Evolutionary conservation across 2,329 filamentous ascomycete genomes (phyloP), one percentile per base, ranked within the genome.

Genomic region (Cladosporium sp.): DNA sequence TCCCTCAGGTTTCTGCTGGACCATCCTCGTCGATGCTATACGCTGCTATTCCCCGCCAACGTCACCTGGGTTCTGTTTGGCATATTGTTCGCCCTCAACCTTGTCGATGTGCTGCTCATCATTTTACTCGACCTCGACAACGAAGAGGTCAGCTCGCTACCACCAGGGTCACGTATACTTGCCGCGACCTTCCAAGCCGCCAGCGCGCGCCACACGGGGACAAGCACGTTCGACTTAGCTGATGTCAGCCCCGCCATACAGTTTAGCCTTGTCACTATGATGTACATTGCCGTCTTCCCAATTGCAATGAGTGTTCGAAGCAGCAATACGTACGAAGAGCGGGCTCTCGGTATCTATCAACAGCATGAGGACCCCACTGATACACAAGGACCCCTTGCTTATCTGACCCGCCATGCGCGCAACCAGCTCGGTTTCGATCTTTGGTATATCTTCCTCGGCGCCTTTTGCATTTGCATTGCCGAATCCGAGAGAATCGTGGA

Each of bases 241-340:
- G 68, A 47, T n/a, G 43, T 47, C 1, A 64, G 69, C 33, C 79
- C 82, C 5, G 80, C 78, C 2, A 69, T 84, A 2, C 77, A 83
- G 52, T 72, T 84, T 0, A 65, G 80, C 2, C 84, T 82, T 57
- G 70, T 83, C 11, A 73, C 84, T 49, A 82, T 83, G 71, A 84
- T 84, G 79, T 85, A 84, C 63, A 78, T 84, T 36, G 80, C 80
- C 1, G 78, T 76, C 2, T 84, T 82, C 53, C 82, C 82, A 0
- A 75, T 84, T 18, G 76, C 79, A 20, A 80, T 84, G 52, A 81
- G 78, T 1, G 79, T 84, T 67, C 78, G 84, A 22, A 80, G 83
- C 61, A 84, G 83, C 33, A 87, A 87, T 59, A 79, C 85, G 25
- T 88, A 88, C 60, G 84, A 87, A 62, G 83, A 88, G 59, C 74